These are phyloP conservation scores for Chaetomiaceae sp. DNA, from an alignment of 2,329 filamentous ascomycete genomes.

Conservation along the genomic window DNA sequence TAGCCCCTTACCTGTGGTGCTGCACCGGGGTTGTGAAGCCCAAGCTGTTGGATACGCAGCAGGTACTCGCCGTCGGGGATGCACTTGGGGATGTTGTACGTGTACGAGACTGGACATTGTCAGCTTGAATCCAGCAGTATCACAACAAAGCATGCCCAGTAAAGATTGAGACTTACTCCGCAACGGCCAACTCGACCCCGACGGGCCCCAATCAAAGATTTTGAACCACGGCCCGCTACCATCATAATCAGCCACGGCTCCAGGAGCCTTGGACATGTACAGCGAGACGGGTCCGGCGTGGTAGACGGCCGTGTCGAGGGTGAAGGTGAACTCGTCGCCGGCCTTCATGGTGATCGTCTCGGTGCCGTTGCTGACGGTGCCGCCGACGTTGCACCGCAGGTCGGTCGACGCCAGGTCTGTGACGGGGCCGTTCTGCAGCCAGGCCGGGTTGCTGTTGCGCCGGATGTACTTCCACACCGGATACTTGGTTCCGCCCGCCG, in stretches of 20 bases:
- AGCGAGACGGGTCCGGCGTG: slow-evolving; percentile 40
- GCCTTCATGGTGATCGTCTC: slow-evolving; percentile 36
- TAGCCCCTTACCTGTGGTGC: slow-evolving; percentile 26
- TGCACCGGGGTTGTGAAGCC: slow-evolving; percentile 47
- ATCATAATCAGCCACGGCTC: slow-evolving; percentile 34
- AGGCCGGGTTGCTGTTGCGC: slow-evolving; percentile 39
- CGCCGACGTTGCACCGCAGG: slow-evolving; percentile 37
- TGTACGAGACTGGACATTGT: slow-evolving; percentile 35
- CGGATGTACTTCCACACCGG: slow-evolving; percentile 39
- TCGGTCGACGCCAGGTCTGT: slow-evolving; percentile 38
- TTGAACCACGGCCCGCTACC: slow-evolving; percentile 43
- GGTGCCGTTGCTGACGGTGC: slow-evolving; percentile 33
- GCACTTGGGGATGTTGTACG: slow-evolving; percentile 44
- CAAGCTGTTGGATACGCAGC: slow-evolving; percentile 55
- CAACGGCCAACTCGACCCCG: slow-evolving; percentile 25
- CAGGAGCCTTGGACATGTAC: slow-evolving; percentile 41
- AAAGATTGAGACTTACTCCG: slow-evolving; percentile 15
- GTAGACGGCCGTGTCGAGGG: slow-evolving; percentile 39
- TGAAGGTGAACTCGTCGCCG: slow-evolving; percentile 38
- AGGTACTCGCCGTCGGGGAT: slow-evolving; percentile 57
- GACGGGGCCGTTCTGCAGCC: slow-evolving; percentile 42
- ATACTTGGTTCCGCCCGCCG: slow-evolving; percentile 32
- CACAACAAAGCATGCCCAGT: neutral
- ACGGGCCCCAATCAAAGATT: slow-evolving; percentile 35
- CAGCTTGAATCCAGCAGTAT: neutral